phyloP scores from a whole-genome alignment of 2,329 filamentous ascomycete species.

The Hysterium pulicare region DNA sequence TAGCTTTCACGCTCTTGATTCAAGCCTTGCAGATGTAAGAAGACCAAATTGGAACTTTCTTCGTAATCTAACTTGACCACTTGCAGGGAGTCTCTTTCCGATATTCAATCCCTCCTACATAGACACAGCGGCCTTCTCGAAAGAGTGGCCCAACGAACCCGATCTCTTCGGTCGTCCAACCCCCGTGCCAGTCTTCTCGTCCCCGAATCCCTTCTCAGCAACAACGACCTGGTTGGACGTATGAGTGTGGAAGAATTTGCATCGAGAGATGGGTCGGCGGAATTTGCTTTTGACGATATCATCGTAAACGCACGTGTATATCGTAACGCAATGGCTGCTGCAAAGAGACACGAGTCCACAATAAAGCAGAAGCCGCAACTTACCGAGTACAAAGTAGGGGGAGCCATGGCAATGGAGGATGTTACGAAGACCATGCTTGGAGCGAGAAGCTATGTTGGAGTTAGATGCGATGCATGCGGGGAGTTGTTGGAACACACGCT shows the following conservation, averaged over 20 bases:
- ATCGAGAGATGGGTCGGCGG: constrained; percentile 6
- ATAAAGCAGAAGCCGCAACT: not conserved
- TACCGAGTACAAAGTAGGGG: too few species aligned
- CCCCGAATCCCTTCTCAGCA: constrained; percentile 13
- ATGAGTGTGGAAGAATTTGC: constrained; percentile 3
- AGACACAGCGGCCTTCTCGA: constrained; percentile 11
- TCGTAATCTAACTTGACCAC: not conserved
- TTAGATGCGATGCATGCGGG: too few species aligned
- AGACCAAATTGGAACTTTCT: not conserved
- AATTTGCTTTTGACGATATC: constrained; percentile 17
- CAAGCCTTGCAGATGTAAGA: constrained; percentile 11
- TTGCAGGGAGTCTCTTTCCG: constrained; percentile 11
- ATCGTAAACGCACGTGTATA: constrained; percentile 16
- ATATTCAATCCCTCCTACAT: constrained; percentile 12
- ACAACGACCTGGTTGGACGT: constrained; percentile 5
- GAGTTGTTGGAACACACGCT: too few species aligned
- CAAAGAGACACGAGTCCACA: not conserved
- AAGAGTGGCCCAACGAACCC: constrained; percentile 7
- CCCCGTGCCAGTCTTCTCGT: constrained; percentile 9
- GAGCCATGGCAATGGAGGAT: too few species aligned
- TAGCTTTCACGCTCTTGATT: constrained; percentile 10
- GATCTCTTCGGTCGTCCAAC: constrained; percentile 10
- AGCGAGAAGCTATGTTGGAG: too few species aligned
- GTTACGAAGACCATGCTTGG: too few species aligned
- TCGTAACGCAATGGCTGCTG: constrained; percentile 8